Percentiles rank a stretch among this genome's conserved stretches.
Conservation (phyloP, 2,329 filamentous ascomycete species). For the Hypoxylon sp. region DNA sequence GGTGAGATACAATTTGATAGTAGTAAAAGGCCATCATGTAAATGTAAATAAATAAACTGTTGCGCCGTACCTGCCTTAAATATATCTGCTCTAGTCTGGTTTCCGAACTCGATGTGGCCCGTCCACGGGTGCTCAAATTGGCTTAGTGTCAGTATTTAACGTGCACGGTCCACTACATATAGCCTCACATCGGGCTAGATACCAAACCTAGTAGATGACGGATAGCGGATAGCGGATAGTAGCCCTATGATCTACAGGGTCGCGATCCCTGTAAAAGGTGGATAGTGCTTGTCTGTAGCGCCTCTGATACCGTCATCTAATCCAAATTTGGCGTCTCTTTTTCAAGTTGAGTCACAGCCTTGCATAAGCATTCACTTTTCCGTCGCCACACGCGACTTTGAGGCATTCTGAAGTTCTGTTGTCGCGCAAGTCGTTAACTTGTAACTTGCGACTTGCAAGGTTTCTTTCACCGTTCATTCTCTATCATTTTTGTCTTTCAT, state of each 20-base stretch:
- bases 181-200: slow-evolving; percentile 1
- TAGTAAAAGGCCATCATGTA: too few species aligned
- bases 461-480: background rate
- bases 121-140: background rate
- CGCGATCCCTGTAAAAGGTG: slow-evolving; percentile 7
- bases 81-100: background rate
- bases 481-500: slow-evolving; percentile 7
- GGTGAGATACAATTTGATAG: too few species aligned
- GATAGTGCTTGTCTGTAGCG: background rate
- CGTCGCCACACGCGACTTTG: slow-evolving; percentile 27
- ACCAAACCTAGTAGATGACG: slow-evolving; percentile 3
- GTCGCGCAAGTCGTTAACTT: background rate
- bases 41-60: too few species aligned
- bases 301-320: slow-evolving; percentile 16
- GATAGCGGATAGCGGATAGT: slow-evolving; percentile 11
- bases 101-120: slow-evolving; percentile 4
- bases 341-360: slow-evolving; percentile 39
- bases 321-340: slow-evolving; percentile 15
- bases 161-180: background rate
- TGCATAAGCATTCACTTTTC: slow-evolving; percentile 14
- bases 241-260: slow-evolving; percentile 32
- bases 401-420: slow-evolving; percentile 1
- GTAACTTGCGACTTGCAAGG: slow-evolving; percentile 5
- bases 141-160: background rate
- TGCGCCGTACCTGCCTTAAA: too few species aligned